Percentiles rank a stretch among this genome's conserved stretches.
phyloP scores from a whole-genome alignment of 805 yeast species.

The Wickerhamomyces sydowiorum region DNA sequence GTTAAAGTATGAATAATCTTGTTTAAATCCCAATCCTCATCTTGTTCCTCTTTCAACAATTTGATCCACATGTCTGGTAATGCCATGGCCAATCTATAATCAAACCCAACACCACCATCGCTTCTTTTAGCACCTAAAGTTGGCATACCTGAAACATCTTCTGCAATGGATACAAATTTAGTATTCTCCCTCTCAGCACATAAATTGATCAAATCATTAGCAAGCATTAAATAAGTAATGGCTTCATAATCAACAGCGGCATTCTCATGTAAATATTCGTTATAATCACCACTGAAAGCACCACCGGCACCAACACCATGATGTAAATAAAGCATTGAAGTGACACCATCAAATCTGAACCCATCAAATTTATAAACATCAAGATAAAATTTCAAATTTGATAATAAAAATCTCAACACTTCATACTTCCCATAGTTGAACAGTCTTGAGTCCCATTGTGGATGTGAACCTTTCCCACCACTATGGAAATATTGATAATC shows the following conservation, averaged over 20 bases:
- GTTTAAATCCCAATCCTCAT: constrained; percentile 91
- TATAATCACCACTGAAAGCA: constrained; percentile 87
- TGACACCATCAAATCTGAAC: constrained; percentile 94
- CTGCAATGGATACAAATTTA: constrained; percentile 77
- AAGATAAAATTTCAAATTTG: constrained; percentile 78
- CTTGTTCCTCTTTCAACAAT: constrained; percentile 71
- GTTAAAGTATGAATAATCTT: constrained; percentile 74
- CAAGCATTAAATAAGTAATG: constrained; percentile 78
- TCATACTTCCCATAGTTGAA: constrained; percentile 91
- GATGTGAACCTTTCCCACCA: constrained; percentile 85
- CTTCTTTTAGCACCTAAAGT: constrained; percentile 73
- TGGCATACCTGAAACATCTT: constrained; percentile 97
- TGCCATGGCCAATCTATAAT: constrained; percentile 93
- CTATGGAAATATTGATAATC: constrained; percentile 93
- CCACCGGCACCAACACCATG: constrained; percentile 85
- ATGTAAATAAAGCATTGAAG: constrained; percentile 85
- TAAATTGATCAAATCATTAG: constrained; percentile 69
- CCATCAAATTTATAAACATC: constrained; percentile 90
- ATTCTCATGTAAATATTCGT: constrained; percentile 77
- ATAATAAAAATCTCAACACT: constrained; percentile 77
- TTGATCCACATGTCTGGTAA: constrained; percentile 99
- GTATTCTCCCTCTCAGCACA: constrained; percentile 38
- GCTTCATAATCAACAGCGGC: constrained; percentile 85
- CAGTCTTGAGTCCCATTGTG: constrained; percentile 93
- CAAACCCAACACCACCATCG: constrained; percentile 89